These are phyloP conservation scores for Eimeria acervulina DNA, from an alignment of 169 alveolate genomes.

Conservation along the genomic window DNA sequence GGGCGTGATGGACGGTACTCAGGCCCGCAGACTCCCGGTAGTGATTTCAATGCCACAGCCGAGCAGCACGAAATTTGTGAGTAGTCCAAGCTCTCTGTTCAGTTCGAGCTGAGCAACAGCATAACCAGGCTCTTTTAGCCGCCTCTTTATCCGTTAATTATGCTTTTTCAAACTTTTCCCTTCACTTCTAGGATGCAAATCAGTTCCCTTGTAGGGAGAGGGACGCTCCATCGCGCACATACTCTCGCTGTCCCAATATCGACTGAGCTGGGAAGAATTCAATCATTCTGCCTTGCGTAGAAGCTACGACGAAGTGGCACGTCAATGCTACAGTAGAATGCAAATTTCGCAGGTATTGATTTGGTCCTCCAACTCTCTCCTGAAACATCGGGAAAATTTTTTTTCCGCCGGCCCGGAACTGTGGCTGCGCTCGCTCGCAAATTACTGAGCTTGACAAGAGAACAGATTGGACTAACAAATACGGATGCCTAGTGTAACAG, in stretches of 20 bases:
- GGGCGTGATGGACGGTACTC: neutral
- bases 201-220: neutral
- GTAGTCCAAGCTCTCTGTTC: conserved; percentile 38
- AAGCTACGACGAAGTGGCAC: neutral
- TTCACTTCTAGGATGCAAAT: neutral
- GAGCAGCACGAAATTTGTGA: conserved; percentile 10
- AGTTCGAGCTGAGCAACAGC: neutral
- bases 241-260: neutral
- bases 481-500: neutral
- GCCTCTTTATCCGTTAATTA: neutral
- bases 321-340: neutral
- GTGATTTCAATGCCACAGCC: neutral
- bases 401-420: neutral
- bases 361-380: neutral
- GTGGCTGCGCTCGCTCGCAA: neutral
- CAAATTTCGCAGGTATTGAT: neutral
- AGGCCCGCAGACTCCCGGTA: conserved; percentile 8
- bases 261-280: neutral
- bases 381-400: neutral
- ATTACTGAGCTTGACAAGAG: neutral
- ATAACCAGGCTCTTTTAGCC: neutral
- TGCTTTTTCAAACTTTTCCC: neutral
- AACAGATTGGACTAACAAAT: neutral
- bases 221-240: neutral
- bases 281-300: neutral